Evolutionary conservation across 1,139 yeast species (phyloP).

Genomic region (Meyerozyma athensensis): DNA sequence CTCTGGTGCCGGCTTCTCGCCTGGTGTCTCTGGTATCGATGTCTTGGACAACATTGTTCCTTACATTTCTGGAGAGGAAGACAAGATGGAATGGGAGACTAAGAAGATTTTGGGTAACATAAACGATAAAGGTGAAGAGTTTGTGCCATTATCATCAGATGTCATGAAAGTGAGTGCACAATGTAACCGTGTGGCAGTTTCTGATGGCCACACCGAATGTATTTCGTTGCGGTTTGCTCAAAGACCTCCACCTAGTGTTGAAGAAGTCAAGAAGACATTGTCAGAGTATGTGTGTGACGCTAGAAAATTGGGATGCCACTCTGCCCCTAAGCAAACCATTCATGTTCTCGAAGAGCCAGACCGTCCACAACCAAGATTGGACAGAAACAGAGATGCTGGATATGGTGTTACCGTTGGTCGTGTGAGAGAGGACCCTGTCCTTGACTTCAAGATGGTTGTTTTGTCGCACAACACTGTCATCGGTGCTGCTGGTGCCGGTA

Average conservation of each 20-base stretch:
- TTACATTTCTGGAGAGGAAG: constrained; percentile 94
- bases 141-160: constrained; percentile 59
- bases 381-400: constrained; percentile 92
- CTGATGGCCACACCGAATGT: constrained; percentile 97
- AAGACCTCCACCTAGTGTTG: constrained; percentile 80
- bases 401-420: constrained; percentile 95
- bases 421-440: constrained; percentile 85
- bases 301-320: constrained; percentile 66
- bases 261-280: constrained; percentile 67
- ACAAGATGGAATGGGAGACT: constrained; percentile 97
- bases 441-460: constrained; percentile 94
- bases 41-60: constrained; percentile 93
- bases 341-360: constrained; percentile 87
- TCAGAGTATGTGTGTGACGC: constrained; percentile 84
- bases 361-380: constrained; percentile 98
- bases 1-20: constrained; percentile 98
- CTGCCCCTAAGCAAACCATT: constrained; percentile 90
- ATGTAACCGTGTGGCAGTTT: constrained; percentile 94
- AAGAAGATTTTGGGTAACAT: constrained; percentile 81
- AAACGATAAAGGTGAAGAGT: constrained; percentile 49
- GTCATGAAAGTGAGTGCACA: constrained; percentile 89
- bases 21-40: constrained; percentile 96
- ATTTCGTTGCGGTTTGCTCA: constrained; percentile 79
- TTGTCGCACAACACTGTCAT: constrained; percentile 94
- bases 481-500: constrained; percentile 99